Evolutionary conservation across 768 basidiomycete genomes (phyloP).

Genomic region (Phaeolepiota aurea): DNA sequence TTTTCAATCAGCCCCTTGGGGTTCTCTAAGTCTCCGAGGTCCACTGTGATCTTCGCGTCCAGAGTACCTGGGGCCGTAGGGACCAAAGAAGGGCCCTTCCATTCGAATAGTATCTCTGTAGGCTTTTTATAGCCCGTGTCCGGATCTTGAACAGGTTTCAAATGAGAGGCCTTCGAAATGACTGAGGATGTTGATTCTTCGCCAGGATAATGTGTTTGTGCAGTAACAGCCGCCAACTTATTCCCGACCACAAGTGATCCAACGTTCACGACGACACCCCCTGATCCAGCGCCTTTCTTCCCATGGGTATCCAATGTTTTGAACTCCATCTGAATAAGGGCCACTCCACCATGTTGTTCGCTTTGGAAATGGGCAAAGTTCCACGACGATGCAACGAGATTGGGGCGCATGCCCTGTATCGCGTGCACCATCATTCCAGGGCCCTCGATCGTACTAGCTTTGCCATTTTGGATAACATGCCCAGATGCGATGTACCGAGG

Average conservation of each 20-base stretch:
- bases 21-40: slow-evolving; percentile 48
- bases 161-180: slow-evolving; percentile 60
- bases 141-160: slow-evolving; percentile 51
- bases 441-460: slow-evolving; percentile 48
- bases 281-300: slow-evolving; percentile 69
- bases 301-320: slow-evolving; percentile 78
- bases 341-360: slow-evolving; percentile 58
- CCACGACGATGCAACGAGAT: slow-evolving; percentile 89
- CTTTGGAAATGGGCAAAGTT: slow-evolving; percentile 94
- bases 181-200: slow-evolving; percentile 43
- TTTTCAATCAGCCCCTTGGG: slow-evolving; percentile 82
- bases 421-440: slow-evolving; percentile 89
- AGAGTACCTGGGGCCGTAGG: slow-evolving; percentile 42
- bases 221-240: slow-evolving; percentile 69
- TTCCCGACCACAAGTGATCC: slow-evolving; percentile 79
- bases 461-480: slow-evolving; percentile 57
- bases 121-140: slow-evolving; percentile 83
- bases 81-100: slow-evolving; percentile 65
- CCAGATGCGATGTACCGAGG: slow-evolving; percentile 61
- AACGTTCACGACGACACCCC: slow-evolving; percentile 77
- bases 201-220: slow-evolving; percentile 71
- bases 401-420: slow-evolving; percentile 97
- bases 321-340: slow-evolving; percentile 94
- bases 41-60: slow-evolving; percentile 45
- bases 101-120: slow-evolving; percentile 58